phyloP scores from a whole-genome alignment of 2,329 filamentous ascomycete species.

The Hymenotorrendiella dingleyae region DNA sequence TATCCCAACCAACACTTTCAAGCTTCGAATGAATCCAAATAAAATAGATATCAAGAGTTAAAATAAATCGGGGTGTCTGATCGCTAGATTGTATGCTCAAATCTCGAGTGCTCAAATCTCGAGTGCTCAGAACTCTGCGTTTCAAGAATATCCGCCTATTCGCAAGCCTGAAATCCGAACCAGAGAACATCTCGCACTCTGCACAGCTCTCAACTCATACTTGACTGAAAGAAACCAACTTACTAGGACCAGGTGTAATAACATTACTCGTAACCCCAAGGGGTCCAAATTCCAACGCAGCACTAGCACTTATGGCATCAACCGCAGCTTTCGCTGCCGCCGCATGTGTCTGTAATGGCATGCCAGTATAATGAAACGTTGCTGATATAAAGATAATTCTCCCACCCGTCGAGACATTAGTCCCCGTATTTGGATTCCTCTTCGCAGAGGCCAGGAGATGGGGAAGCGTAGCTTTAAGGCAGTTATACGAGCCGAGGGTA shows the following conservation, averaged over 20 bases:
- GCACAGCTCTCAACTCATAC: not conserved
- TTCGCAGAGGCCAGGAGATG: conserved; percentile 71
- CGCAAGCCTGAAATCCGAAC: too few relatives aligned
- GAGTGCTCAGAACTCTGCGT: too few relatives aligned
- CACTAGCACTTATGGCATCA: conserved; percentile 73
- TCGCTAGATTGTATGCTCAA: not conserved
- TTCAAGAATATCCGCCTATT: too few relatives aligned
- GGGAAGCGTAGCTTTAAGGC: conserved; percentile 83
- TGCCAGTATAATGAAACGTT: conserved; percentile 84
- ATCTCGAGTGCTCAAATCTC: not conserved
- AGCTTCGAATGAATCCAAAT: too few relatives aligned
- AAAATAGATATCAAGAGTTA: too few relatives aligned
- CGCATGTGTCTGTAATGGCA: conserved; percentile 84
- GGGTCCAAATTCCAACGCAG: conserved; percentile 86
- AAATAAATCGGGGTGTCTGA: not conserved
- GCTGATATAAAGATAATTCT: conserved; percentile 87
- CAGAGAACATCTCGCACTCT: too few relatives aligned
- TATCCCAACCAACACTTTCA: too few relatives aligned
- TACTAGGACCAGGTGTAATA: conserved; percentile 67
- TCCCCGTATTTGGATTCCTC: conserved; percentile 51
- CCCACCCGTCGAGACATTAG: conserved; percentile 58
- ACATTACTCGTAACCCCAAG: conserved; percentile 82
- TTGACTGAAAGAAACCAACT: not conserved
- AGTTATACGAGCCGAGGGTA: conserved; percentile 89
- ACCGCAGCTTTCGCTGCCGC: conserved; percentile 86